Base-by-base conservation (phyloP, 2,329 filamentous ascomycete species). In the Trichoderma atrobrunneum region DNA sequence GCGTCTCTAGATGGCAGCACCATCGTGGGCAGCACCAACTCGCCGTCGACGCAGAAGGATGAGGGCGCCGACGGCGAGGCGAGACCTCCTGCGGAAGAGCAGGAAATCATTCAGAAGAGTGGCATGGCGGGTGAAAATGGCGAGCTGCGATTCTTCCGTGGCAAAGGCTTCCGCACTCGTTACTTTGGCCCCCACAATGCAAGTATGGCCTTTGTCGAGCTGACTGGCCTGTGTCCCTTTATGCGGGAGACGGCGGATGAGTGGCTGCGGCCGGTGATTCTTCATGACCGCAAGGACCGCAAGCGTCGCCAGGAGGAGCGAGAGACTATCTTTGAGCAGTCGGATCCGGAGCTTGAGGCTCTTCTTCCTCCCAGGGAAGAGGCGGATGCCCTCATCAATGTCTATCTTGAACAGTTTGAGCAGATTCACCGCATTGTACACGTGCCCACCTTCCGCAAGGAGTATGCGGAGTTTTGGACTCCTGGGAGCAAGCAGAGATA, bases 171-270 rank as follows among this genome's bases (percentile, higher is more conserved):
- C 78, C 87, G 87, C 76, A 89, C 87, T 3, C 84, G 87, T 74
- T 90, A 89, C 77, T 88, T 87, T 75, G 87, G 88, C 2, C 87
- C 87, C 3, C 86, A 89, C 78, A 90, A 89, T 75, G 87, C 87
- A 59, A 89, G 85, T 80, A 87, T 89, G 80, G 88, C 88, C 12
- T 88, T 90, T 76, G 85, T 86, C 64, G 87, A 89, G 81, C 81
- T 88, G 75, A 86, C 86, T 3, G 88, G 88, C 3, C 82, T 90
- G 60, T 87, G 84, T 60, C 86, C 87, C 16, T 90, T 90, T 72
- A 90, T 90, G 88, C 87, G 85, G 74, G 87, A 90, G 80, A 89
- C 87, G 1, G 87, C 88, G 11, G 87, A 89, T 68, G 87, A 89
- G 77, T 89, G 88, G 87, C 83, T 90, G 70, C 84, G 86, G 66